Conservation (phyloP, 78 protist species). For the Dictyostelium capitatum region DNA sequence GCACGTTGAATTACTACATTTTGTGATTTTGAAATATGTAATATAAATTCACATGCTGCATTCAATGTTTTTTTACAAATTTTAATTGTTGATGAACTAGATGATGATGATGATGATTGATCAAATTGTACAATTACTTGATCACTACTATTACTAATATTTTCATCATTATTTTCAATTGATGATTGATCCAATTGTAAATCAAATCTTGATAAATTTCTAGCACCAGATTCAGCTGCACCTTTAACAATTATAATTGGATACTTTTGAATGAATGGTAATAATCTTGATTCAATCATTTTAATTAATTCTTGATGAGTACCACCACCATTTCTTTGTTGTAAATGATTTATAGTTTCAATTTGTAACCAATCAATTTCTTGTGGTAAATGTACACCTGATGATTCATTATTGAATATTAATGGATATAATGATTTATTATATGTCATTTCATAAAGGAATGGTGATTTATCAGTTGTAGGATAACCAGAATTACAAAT, state of each 20-base stretch:
- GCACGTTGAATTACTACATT: constrained; percentile 83
- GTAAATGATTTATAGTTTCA: neutral
- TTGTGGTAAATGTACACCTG: constrained; percentile 51
- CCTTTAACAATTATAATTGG: constrained; percentile 75
- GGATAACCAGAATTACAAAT: constrained; percentile 70
- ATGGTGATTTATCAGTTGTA: constrained; percentile 77
- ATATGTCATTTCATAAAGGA: constrained; percentile 80
- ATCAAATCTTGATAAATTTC: constrained; percentile 73
- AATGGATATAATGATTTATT: constrained; percentile 80
- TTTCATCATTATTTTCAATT: neutral
- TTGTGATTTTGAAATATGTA: constrained; percentile 54
- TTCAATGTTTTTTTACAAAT: neutral
- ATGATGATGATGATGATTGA: neutral
- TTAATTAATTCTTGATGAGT: neutral
- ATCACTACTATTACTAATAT: neutral
- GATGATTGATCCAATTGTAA: neutral
- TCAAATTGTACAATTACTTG: neutral
- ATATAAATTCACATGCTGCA: constrained; percentile 40
- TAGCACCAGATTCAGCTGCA: constrained; percentile 82
- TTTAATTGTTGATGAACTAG: neutral
- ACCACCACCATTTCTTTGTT: neutral
- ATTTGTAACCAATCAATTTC: constrained; percentile 81
- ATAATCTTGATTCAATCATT: constrained; percentile 41
- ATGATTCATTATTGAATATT: constrained; percentile 18
- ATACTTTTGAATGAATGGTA: constrained; percentile 39